These are phyloP conservation scores for Phragmites australis DNA, from an alignment of 176 grass and related monocot genomes.

Conservation along the genomic window DNA sequence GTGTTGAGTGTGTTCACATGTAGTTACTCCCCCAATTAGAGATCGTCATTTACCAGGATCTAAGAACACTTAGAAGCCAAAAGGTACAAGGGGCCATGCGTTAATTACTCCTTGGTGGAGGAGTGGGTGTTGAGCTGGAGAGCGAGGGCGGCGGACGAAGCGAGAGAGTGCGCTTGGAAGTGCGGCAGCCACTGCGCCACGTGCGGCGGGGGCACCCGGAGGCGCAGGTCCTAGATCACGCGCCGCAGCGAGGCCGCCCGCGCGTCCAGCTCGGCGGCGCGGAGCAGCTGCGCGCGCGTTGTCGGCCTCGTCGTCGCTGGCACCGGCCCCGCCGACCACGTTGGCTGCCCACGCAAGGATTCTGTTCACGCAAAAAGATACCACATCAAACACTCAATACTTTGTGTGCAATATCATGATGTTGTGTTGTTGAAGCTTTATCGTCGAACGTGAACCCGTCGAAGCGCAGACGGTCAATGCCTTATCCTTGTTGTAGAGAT, in stretches of 20 bases:
- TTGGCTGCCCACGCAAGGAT: slow-evolving; percentile 89
- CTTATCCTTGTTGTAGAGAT: too few species aligned
- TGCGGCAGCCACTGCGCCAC: slow-evolving; percentile 80
- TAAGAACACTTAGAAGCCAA: background rate
- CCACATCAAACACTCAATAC: too few species aligned
- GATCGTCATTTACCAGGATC: background rate
- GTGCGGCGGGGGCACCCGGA: slow-evolving; percentile 75
- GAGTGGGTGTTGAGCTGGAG: slow-evolving; percentile 87
- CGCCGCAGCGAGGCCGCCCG: slow-evolving; percentile 59
- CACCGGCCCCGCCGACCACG: slow-evolving; percentile 64
- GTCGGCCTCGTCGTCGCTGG: slow-evolving; percentile 54
- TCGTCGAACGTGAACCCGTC: too few species aligned
- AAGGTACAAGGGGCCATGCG: background rate
- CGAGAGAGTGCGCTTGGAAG: slow-evolving; percentile 87
- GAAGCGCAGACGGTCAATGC: too few species aligned
- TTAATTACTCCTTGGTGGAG: slow-evolving; percentile 79
- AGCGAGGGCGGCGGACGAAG: slow-evolving; percentile 74
- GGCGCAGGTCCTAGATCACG: slow-evolving; percentile 79
- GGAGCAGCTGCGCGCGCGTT: slow-evolving; percentile 58
- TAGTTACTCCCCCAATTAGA: background rate
- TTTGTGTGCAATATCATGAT: too few species aligned
- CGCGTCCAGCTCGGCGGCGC: slow-evolving; percentile 62
- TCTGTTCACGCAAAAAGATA: too few species aligned
- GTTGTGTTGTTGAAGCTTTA: too few species aligned
- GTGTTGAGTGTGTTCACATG: background rate